A percentile compares a stretch with the other conserved stretches of the same genome.
phyloP scores from a whole-genome alignment of 2,329 filamentous ascomycete species.

The Xylaria sp. region DNA sequence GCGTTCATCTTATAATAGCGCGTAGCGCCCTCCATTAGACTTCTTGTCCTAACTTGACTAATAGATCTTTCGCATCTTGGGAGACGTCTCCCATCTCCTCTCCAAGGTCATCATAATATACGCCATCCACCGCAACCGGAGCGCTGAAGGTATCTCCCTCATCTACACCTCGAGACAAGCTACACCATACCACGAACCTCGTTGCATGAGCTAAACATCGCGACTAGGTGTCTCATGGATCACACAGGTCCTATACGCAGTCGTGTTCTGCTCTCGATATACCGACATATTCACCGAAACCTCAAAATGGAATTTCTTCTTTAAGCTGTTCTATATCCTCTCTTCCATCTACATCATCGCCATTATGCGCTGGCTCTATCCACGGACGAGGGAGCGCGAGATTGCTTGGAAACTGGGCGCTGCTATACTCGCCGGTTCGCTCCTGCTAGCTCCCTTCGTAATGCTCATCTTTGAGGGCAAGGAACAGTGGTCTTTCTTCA shows the following conservation, averaged over 20 bases:
- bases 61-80: slow-evolving; percentile 78
- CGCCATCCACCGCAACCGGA: slow-evolving; percentile 88
- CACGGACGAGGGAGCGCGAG: slow-evolving; percentile 89
- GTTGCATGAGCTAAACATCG: slow-evolving; percentile 37
- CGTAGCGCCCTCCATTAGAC: neutral
- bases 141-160: slow-evolving; percentile 75
- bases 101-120: slow-evolving; percentile 93
- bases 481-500: slow-evolving; percentile 59
- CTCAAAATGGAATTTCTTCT: slow-evolving; percentile 76
- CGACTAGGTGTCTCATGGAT: slow-evolving; percentile 85
- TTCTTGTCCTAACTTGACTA: slow-evolving; percentile 7
- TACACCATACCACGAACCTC: neutral
- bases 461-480: slow-evolving; percentile 73
- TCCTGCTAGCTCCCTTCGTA: slow-evolving; percentile 76
- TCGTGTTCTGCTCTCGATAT: slow-evolving; percentile 89
- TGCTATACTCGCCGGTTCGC: slow-evolving; percentile 71
- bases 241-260: slow-evolving; percentile 86
- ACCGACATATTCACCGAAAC: slow-evolving; percentile 77
- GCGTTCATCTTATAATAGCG: slow-evolving; percentile 32
- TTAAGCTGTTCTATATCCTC: slow-evolving; percentile 90
- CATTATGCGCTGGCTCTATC: slow-evolving; percentile 87
- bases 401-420: slow-evolving; percentile 92
- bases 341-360: slow-evolving; percentile 88
- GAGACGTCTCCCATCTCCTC: slow-evolving; percentile 83
- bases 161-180: neutral